phyloP scores from a whole-genome alignment of 2,329 filamentous ascomycete genomes.

The Dichotomopilus funicola region DNA sequence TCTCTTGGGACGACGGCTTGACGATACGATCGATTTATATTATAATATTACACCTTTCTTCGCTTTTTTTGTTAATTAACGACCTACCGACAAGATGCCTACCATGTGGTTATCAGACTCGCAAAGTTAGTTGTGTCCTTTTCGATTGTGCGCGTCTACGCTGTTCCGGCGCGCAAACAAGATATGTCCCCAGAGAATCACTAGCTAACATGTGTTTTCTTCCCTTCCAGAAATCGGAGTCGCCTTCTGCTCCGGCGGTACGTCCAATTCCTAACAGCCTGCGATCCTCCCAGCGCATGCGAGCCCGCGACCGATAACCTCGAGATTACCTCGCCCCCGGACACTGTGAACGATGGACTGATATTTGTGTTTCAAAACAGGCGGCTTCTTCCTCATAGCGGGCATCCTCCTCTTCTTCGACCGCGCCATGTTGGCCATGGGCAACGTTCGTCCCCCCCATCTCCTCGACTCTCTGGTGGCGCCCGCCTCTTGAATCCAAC shows the following conservation, averaged over 20 bases:
- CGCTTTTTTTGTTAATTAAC: background rate
- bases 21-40: background rate
- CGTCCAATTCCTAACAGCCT: constrained; percentile 35
- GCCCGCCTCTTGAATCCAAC: background rate
- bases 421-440: constrained; percentile 96
- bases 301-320: background rate
- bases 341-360: constrained; percentile 7
- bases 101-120: constrained; percentile 95
- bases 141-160: too few relatives aligned
- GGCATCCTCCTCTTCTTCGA: constrained; percentile 98
- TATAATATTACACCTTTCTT: background rate
- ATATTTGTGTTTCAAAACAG: constrained; percentile 39
- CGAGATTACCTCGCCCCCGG: constrained; percentile 1
- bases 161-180: background rate
- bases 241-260: constrained; percentile 96
- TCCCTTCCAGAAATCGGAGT: constrained; percentile 76
- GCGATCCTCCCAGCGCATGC: background rate
- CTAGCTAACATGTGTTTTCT: constrained; percentile 23
- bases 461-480: background rate
- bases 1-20: background rate
- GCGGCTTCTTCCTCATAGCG: constrained; percentile 88
- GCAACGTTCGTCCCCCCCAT: constrained; percentile 57
- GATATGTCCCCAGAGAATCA: constrained; percentile 3
- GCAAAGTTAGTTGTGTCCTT: constrained; percentile 58
- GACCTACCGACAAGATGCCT: constrained; percentile 51